Base-by-base conservation (phyloP, 2,329 filamentous ascomycete genomes). In the Fusarium heterosporum region DNA sequence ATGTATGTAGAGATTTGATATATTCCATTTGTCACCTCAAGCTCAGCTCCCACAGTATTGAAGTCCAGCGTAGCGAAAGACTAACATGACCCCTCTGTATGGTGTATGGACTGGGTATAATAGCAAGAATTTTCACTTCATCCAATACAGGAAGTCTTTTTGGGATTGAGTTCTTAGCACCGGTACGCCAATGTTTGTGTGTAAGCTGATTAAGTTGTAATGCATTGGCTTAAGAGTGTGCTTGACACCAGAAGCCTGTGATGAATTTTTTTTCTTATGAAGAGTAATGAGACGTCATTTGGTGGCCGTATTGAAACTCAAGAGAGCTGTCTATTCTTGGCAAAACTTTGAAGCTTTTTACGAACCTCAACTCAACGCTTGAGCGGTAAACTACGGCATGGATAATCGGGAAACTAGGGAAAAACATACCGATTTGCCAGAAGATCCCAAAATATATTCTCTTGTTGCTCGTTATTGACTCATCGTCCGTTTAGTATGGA, bases 1-100 rank as follows among this genome's bases (percentile, higher is more conserved):
- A 63, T 72, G 68, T 73, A 73, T 69, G 66, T 73, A 73, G 72
- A 66, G 34, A 58, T 54, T 47, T 61, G 55, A 50, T 60, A 52
- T 42, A 49, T 53, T 54, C 60, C 49, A 41, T 58, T 63, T 58
- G 46, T 55, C 40, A 42, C 39, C 39, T n/a, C 16, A 17, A 29
- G 40, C 11, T 9, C 13, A 32, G 19, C 40, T 16, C 11, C 42
- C n/a, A 49, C 26, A 30, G 25, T 19, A 22, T 40, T 28, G 14
- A 14, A 32, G 30, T 39, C 43, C 32, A 34, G 14, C 17, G 17
- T n/a, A n/a, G 29, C n/a, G 30, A 28, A n/a, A 26, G 17, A 17
- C 11, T 19, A 36, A 36, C 8, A 22, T 4, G 22, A 6, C 7
- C 34, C 16, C 19, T 40, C 17, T 26, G 17, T 14, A 39, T 6